A percentile compares a stretch with the other conserved stretches of the same genome.
phyloP scores from a whole-genome alignment of 495 filamentous ascomycete genomes.

The Neurospora cerealis region DNA sequence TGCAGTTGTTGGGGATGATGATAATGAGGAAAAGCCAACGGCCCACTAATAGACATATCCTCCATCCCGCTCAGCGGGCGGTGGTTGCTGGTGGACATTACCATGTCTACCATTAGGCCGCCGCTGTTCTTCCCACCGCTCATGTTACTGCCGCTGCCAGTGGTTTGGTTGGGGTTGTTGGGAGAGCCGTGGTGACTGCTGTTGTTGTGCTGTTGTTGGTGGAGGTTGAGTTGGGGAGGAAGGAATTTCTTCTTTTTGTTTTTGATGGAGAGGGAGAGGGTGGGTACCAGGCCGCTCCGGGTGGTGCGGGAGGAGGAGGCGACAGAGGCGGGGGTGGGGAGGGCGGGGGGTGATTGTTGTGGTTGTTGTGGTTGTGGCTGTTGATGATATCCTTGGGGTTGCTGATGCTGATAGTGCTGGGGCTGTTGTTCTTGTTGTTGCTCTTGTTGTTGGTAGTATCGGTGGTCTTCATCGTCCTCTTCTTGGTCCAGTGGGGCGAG shows the following conservation, averaged over 20 bases:
- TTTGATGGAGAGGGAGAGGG: slow-evolving; percentile 1
- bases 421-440: neutral
- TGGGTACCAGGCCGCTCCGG: neutral
- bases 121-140: neutral
- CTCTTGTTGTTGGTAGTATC: neutral
- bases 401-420: neutral
- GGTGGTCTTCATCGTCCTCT: neutral
- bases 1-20: neutral
- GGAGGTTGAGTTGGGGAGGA: slow-evolving; percentile 1
- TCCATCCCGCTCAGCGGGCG: slow-evolving; percentile 10
- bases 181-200: neutral
- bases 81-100: neutral
- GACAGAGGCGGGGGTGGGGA: neutral
- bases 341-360: neutral
- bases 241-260: neutral
- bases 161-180: neutral
- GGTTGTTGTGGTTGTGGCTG: neutral
- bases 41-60: slow-evolving; percentile 14
- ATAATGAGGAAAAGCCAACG: slow-evolving; percentile 15
- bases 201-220: neutral
- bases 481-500: neutral
- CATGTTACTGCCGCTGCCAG: neutral
- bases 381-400: neutral
- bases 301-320: neutral
- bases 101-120: neutral